Evolutionary conservation across 345 rosid genomes (phyloP), one percentile per base, ranked within the genome.

Genomic region (Citrus sp.): DNA sequence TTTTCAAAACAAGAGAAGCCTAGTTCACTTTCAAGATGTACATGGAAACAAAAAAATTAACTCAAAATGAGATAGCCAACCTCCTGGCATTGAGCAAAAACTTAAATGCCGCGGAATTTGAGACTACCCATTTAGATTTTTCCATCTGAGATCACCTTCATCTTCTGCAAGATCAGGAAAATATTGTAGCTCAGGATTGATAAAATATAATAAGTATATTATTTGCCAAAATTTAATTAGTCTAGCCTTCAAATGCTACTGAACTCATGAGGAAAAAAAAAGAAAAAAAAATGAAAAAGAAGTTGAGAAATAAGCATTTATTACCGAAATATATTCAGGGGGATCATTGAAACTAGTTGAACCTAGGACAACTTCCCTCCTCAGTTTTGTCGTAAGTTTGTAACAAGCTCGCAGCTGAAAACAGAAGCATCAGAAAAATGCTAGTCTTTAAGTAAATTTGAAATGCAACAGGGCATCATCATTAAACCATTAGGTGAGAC

Each of bases 341-440:
- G 99, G 94, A 85, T 95, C 96, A 51, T 91, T 96, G 30, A 93
- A 80, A 82, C 94, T 88, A 51, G 99, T 77, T 59, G 89, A 88
- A 66, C 99, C 98, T 42, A 95, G 86, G 76, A 95, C 82, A 74
- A 95, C 90, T 87, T 95, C 99, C 84, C 99, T 91, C 87, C 89
- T 86, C 66, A 93, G 82, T 79, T 89, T 95, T 67, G 89, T 73
- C 65, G 99, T 95, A 70, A 93, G 86, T 88, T 95, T 95, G 87
- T 95, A 93, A 85, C 99, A 95, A 74, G 79, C 93, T 85, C 98
- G 89, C 46, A 93, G 87, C 97, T 95, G 92, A 66, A 56, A 72
- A 84, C 60, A 35, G 59, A 27, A 35, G 24, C 27, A 10, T 71
- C 19, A 25, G 6, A 18, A 64, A 63, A 66, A 65, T 22, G 58